Evolutionary conservation across 2,329 filamentous ascomycete genomes (phyloP).

Genomic region (Fusarium palustre): DNA sequence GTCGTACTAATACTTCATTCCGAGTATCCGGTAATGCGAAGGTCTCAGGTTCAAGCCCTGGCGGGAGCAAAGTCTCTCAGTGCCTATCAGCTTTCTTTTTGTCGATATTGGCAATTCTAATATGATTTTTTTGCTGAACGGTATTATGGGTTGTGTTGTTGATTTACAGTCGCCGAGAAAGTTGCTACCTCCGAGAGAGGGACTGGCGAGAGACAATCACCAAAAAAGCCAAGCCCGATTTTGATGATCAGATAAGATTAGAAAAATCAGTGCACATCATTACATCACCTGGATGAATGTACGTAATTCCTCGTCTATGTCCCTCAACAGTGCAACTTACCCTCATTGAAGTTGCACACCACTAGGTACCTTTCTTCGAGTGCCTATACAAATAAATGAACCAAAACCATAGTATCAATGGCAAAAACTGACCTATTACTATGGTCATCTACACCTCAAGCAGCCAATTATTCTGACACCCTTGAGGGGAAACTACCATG

Average conservation of each 20-base stretch:
- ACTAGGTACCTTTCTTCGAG: no score
- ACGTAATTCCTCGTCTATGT: background rate
- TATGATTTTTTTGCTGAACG: background rate
- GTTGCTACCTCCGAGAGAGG: background rate
- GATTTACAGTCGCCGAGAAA: no score
- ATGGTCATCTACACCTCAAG: no score
- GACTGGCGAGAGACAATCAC: background rate
- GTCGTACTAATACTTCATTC: slow-evolving; percentile 31
- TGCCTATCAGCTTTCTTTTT: slow-evolving; percentile 31
- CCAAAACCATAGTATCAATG: no score
- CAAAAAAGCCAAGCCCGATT: slow-evolving; percentile 7
- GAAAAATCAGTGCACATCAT: slow-evolving; percentile 5
- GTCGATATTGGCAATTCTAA: accelerated
- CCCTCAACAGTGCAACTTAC: background rate
- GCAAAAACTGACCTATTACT: no score
- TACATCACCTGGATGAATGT: slow-evolving; percentile 7
- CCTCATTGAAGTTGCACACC: background rate
- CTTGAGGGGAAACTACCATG: no score
- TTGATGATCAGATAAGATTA: slow-evolving; percentile 38
- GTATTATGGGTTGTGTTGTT: no score
- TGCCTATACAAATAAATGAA: no score
- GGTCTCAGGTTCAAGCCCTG: slow-evolving; percentile 49
- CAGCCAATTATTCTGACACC: no score
- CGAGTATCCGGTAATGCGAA: slow-evolving; percentile 43
- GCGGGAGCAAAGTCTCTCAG: slow-evolving; percentile 43